Evolutionary conservation across 306 rosid species (phyloP).

Genomic region (Quercus aquifolioides): DNA sequence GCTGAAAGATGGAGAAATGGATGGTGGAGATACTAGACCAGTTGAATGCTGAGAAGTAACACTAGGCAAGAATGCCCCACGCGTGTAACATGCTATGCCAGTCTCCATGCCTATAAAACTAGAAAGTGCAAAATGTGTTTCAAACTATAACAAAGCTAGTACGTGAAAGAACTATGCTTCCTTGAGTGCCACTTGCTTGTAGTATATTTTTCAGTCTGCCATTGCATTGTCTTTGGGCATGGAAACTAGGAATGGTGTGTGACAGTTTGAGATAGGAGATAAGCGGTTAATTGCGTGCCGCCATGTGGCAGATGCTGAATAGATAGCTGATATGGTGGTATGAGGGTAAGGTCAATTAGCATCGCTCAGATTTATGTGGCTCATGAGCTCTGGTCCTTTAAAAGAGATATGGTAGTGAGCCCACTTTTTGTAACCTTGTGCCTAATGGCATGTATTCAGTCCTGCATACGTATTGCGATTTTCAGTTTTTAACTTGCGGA

Average conservation of each 20-base stretch:
- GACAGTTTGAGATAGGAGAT: constrained; percentile 47
- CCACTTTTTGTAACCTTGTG: constrained; percentile 27
- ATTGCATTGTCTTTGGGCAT: constrained; percentile 17
- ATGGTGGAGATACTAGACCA: constrained; percentile 38
- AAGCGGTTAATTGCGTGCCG: constrained; percentile 40
- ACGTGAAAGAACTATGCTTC: background rate
- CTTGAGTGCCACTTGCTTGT: background rate
- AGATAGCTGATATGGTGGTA: constrained; percentile 32
- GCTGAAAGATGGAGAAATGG: constrained; percentile 61
- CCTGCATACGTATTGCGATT: background rate
- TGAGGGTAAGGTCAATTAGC: constrained; percentile 37
- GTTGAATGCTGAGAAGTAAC: constrained; percentile 56
- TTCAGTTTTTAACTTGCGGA: background rate
- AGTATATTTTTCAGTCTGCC: constrained; percentile 6
- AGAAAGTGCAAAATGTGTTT: background rate
- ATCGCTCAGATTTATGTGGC: constrained; percentile 67
- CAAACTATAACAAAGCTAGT: background rate
- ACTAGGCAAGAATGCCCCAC: constrained; percentile 54
- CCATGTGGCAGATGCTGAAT: constrained; percentile 46
- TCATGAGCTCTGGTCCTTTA: constrained; percentile 25
- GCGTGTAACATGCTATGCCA: constrained; percentile 60
- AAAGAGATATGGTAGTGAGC: constrained; percentile 53
- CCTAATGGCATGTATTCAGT: background rate
- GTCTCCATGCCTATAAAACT: constrained; percentile 60
- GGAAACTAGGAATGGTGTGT: constrained; percentile 17